Conservation (phyloP, 176 grass and related monocot species). For the Pontederia paniculata region DNA sequence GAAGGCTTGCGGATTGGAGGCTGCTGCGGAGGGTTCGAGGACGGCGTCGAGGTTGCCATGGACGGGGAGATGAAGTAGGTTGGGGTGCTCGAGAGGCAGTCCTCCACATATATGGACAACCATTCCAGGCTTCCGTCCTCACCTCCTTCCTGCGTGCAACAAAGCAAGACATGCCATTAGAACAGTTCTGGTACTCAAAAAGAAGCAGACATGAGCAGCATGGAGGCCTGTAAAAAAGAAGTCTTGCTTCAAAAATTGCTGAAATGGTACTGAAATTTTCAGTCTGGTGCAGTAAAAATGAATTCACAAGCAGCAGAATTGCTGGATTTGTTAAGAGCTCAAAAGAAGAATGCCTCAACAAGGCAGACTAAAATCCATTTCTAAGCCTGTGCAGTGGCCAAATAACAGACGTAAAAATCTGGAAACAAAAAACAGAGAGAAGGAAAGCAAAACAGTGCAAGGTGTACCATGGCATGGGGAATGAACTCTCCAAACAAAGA, state of each 20-base stretch:
- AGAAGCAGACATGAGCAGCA: background rate
- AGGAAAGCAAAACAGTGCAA: background rate
- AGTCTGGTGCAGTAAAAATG: too few relatives aligned
- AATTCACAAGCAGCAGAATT: too few relatives aligned
- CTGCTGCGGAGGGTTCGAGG: conserved; percentile 20
- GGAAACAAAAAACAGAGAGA: background rate
- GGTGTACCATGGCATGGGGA: background rate
- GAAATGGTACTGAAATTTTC: too few relatives aligned
- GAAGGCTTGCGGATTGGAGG: conserved; percentile 5
- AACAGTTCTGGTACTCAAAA: background rate
- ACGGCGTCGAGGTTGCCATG: conserved; percentile 4
- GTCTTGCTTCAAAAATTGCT: too few relatives aligned
- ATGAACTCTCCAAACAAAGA: conserved; percentile 6
- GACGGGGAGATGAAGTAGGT: conserved; percentile 3
- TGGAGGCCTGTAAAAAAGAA: background rate
- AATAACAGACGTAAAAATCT: background rate
- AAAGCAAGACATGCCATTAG: background rate
- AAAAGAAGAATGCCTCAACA: too few relatives aligned
- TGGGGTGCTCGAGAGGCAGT: conserved; percentile 45
- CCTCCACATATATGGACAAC: conserved; percentile 76
- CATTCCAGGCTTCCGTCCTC: conserved; percentile 49
- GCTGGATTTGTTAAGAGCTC: too few relatives aligned
- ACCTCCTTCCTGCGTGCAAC: conserved; percentile 46
- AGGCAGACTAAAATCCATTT: too few relatives aligned
- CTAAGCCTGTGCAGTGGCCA: too few relatives aligned